Evolutionary conservation across 2,329 filamentous ascomycete genomes (phyloP).

Genomic region (Tolypocladium ovalisporum): DNA sequence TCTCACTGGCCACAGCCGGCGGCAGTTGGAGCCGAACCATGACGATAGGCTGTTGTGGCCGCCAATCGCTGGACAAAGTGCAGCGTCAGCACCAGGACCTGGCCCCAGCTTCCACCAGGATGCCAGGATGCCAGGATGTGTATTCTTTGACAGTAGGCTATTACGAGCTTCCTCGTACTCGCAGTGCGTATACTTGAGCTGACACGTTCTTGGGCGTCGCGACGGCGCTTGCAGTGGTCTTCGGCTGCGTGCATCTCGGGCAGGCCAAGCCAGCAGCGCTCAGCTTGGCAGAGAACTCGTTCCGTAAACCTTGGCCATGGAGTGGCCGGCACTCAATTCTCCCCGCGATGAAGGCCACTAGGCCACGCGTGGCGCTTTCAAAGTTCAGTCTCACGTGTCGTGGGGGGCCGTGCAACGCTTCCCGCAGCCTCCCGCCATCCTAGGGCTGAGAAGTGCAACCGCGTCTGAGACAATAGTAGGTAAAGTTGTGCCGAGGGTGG

Average conservation of each 20-base stretch:
- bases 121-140: background rate
- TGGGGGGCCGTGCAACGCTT: background rate
- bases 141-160: no score
- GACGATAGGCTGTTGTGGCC: background rate
- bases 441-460: background rate
- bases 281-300: background rate
- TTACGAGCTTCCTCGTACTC: no score
- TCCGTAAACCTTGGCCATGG: background rate
- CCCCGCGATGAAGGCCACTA: background rate
- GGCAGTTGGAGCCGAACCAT: background rate
- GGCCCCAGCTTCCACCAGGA: background rate
- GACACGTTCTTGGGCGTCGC: background rate
- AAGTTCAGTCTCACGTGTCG: background rate
- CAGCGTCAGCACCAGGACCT: background rate
- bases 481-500: no score
- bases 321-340: background rate
- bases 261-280: background rate
- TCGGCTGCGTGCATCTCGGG: background rate
- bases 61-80: background rate
- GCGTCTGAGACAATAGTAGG: background rate
- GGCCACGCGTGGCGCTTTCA: background rate
- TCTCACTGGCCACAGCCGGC: background rate
- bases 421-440: background rate
- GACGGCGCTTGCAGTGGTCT: background rate
- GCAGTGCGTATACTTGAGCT: background rate